Conservation (phyloP, 164 flowering plant genomes). For the Tetracentron sinense region DNA sequence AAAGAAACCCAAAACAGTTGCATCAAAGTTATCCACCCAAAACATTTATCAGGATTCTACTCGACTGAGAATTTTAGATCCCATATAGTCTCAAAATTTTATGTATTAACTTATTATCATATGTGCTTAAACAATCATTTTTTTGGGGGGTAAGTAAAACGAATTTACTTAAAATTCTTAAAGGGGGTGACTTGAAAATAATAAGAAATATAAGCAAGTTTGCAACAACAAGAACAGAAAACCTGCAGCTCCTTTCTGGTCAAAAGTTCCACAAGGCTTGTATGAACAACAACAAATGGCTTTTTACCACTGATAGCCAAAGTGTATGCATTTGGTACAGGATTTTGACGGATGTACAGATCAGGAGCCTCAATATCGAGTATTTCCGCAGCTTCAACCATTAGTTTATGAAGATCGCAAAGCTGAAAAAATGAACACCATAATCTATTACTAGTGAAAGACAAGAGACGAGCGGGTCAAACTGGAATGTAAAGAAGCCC, state of each 20-base stretch:
- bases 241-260: slow-evolving; percentile 90
- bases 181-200: too few species aligned
- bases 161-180: too few species aligned
- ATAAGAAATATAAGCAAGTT: too few species aligned
- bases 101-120: too few species aligned
- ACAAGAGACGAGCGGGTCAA: neutral
- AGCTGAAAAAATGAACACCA: slow-evolving; percentile 42
- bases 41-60: slow-evolving; percentile 1
- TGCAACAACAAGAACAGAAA: slow-evolving; percentile 8
- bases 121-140: too few species aligned
- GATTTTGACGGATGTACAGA: slow-evolving; percentile 88
- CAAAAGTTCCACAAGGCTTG: slow-evolving; percentile 92
- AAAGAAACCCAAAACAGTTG: neutral
- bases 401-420: slow-evolving; percentile 66
- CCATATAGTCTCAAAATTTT: too few species aligned
- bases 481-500: neutral
- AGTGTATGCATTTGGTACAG: slow-evolving; percentile 94
- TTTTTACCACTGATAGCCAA: slow-evolving; percentile 86
- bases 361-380: slow-evolving; percentile 82
- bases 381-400: slow-evolving; percentile 71
- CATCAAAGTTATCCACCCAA: neutral
- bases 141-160: too few species aligned
- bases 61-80: neutral
- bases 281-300: slow-evolving; percentile 93
- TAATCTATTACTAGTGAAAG: neutral